Conservation (phyloP, 495 filamentous ascomycete genomes). For the Aspergillus bridgeri region DNA sequence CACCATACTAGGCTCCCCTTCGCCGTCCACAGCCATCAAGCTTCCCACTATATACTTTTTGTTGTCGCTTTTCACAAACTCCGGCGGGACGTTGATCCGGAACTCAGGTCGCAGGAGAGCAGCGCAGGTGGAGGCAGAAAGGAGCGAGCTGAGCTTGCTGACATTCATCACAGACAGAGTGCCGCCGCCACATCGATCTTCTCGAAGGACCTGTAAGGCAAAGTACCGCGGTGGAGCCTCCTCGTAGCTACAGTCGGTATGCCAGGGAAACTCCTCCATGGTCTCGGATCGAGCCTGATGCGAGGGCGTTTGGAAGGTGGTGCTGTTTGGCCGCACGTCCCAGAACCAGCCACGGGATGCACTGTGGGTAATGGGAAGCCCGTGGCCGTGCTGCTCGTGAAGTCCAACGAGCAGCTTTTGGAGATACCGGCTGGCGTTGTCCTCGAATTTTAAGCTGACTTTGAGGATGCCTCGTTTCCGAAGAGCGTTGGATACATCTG, state of each 20-base stretch:
- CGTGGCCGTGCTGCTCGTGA: slow-evolving; percentile 26
- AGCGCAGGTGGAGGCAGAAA: slow-evolving; percentile 17
- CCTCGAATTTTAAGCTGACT: slow-evolving; percentile 23
- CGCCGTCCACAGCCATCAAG: slow-evolving; percentile 9
- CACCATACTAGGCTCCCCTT: slow-evolving; percentile 6
- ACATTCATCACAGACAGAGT: slow-evolving; percentile 31
- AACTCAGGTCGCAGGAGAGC: slow-evolving; percentile 21
- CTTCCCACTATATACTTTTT: slow-evolving; percentile 21
- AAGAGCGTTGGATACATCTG: neutral
- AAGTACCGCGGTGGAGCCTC: slow-evolving; percentile 32
- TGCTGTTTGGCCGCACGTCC: slow-evolving; percentile 28
- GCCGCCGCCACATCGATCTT: slow-evolving; percentile 35
- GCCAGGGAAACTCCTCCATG: slow-evolving; percentile 35
- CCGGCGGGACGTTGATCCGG: slow-evolving; percentile 29
- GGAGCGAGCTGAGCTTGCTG: slow-evolving; percentile 15
- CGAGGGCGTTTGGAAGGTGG: slow-evolving; percentile 8
- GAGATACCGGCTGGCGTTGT: slow-evolving; percentile 27
- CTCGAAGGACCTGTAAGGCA: slow-evolving; percentile 37
- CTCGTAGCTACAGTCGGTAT: slow-evolving; percentile 44
- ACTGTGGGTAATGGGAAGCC: slow-evolving; percentile 33
- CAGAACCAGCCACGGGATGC: slow-evolving; percentile 34
- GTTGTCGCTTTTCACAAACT: slow-evolving; percentile 27
- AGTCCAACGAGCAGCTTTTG: slow-evolving; percentile 26
- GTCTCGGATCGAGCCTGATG: slow-evolving; percentile 38
- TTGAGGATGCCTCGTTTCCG: slow-evolving; percentile 22